Conservation (phyloP, 2,329 filamentous ascomycete species). For the Phaeosphaeria sp. region DNA sequence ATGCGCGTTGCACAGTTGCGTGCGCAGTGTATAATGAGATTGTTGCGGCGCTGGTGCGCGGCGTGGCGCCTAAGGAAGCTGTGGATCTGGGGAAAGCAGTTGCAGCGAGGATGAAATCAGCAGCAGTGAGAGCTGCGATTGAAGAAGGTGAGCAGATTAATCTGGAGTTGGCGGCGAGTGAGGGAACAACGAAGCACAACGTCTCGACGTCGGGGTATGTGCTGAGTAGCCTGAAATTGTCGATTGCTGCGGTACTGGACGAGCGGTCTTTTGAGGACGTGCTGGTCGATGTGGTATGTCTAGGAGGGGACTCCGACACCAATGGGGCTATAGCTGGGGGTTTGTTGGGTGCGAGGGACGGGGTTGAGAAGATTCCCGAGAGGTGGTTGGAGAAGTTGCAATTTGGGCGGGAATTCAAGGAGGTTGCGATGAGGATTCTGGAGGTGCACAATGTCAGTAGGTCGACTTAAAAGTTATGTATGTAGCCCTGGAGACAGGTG, state of each 20-base stretch:
- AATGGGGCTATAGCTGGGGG: conserved; percentile 57
- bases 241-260: conserved; percentile 54
- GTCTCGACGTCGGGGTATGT: conserved; percentile 50
- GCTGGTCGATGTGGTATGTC: conserved; percentile 54
- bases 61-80: conserved; percentile 11
- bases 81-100: conserved; percentile 5
- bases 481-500: too few relatives aligned
- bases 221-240: conserved; percentile 52
- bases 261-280: conserved; percentile 51
- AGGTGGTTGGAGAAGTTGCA: conserved; percentile 45
- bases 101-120: neutral
- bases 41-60: conserved; percentile 21
- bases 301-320: conserved; percentile 57
- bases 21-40: conserved; percentile 35
- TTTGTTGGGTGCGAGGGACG: conserved; percentile 55
- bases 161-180: neutral
- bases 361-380: conserved; percentile 50
- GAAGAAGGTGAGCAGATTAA: neutral
- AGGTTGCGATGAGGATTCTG: conserved; percentile 9
- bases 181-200: neutral
- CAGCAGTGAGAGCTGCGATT: neutral
- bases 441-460: neutral
- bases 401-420: conserved; percentile 29
- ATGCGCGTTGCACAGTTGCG: conserved; percentile 25
- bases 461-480: too few relatives aligned